These are phyloP conservation scores for Tricholoma sp. DNA, from an alignment of 768 basidiomycete species.

Conservation along the genomic window DNA sequence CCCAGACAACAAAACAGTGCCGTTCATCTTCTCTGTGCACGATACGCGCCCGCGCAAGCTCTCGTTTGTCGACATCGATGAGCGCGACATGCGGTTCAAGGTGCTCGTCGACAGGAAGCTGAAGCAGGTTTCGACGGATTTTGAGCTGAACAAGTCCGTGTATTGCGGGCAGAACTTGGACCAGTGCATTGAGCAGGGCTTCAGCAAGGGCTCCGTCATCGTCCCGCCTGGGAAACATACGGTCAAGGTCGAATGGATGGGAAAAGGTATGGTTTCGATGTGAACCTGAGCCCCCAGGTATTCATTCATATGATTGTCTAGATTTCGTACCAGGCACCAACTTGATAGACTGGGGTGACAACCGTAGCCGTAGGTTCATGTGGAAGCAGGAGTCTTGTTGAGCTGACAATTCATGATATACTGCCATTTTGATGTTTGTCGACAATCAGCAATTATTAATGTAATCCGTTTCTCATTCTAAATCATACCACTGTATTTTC, in stretches of 20 bases:
- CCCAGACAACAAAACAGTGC: neutral
- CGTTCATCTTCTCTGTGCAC: neutral
- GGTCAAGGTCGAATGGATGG: conserved; percentile 6
- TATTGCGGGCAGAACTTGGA: conserved; percentile 2
- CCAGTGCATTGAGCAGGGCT: conserved; percentile 3
- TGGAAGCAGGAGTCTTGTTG: conserved; percentile 10
- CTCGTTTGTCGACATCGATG: conserved; percentile 8
- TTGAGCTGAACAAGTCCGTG: conserved; percentile 1
- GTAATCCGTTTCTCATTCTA: too few relatives aligned
- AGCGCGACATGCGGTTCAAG: conserved; percentile 9
- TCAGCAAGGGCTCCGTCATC: conserved; percentile 1
- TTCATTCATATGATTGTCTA: neutral
- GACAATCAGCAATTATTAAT: too few relatives aligned
- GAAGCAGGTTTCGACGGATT: conserved; percentile 6
- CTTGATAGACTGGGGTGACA: conserved; percentile 5
- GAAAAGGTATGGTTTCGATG: conserved; percentile 1
- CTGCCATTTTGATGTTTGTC: neutral
- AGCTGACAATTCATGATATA: neutral
- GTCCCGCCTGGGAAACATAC: conserved; percentile 1
- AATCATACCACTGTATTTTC: too few relatives aligned
- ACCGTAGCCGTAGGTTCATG: conserved; percentile 2
- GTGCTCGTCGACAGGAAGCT: conserved; percentile 5
- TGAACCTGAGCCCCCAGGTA: neutral
- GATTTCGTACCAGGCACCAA: conserved; percentile 4
- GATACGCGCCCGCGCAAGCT: neutral